phyloP scores from a whole-genome alignment of 83 land plant genomes.

The Picea engelmannii region DNA sequence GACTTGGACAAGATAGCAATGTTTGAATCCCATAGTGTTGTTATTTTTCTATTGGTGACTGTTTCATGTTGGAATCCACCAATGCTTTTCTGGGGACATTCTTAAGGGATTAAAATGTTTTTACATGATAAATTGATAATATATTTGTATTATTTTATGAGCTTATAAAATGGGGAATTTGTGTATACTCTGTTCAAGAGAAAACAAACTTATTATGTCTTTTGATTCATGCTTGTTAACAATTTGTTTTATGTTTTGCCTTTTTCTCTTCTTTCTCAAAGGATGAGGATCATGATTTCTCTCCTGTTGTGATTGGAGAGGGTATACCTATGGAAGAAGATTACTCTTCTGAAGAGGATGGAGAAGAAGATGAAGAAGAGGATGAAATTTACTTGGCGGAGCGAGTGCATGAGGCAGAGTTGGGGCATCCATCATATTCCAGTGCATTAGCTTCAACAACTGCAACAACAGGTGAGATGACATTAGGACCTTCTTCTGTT shows the following conservation, averaged over 20 bases:
- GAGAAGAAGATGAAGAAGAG: constrained; percentile 26
- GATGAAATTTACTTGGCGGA: constrained; percentile 8
- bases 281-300: constrained; percentile 42
- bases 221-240: not conserved
- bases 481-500: too few relatives aligned
- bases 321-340: constrained; percentile 44
- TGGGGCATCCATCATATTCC: not conserved
- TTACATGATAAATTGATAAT: not conserved
- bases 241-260: not conserved
- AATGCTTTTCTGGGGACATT: constrained; percentile 37
- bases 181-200: not conserved
- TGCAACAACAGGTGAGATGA: not conserved
- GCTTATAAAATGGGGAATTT: not conserved
- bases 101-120: constrained; percentile 29
- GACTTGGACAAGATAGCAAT: too few relatives aligned
- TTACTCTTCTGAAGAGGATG: constrained; percentile 40
- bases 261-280: not conserved
- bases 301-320: constrained; percentile 43
- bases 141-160: not conserved
- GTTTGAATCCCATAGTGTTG: too few relatives aligned
- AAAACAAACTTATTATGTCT: not conserved
- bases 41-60: too few relatives aligned
- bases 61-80: too few relatives aligned
- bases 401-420: not conserved
- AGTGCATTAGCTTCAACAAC: constrained; percentile 8